Evolutionary conservation across 768 basidiomycete species (phyloP).

Genomic region (Lactarius sanguifluus): DNA sequence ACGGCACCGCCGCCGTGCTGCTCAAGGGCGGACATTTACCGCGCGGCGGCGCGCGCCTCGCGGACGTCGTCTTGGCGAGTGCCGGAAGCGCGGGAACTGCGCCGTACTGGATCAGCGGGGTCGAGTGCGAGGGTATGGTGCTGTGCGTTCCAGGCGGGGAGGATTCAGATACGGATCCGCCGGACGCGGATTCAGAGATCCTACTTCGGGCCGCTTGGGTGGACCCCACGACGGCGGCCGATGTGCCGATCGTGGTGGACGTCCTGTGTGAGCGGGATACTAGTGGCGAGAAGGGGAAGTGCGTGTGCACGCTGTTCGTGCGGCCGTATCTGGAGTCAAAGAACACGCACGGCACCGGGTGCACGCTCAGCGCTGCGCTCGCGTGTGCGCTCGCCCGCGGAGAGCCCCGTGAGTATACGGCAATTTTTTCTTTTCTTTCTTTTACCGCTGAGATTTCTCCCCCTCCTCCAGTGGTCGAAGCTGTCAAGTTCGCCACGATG

Average conservation of each 20-base stretch:
- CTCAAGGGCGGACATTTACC: slow-evolving; percentile 85
- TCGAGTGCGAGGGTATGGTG: not conserved
- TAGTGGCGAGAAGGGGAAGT: slow-evolving; percentile 20
- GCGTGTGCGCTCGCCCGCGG: slow-evolving; percentile 63
- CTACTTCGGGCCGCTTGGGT: slow-evolving; percentile 39
- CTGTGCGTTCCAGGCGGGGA: slow-evolving; percentile 18
- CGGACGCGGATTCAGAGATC: slow-evolving; percentile 67
- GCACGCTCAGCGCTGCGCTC: slow-evolving; percentile 84
- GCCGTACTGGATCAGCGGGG: not conserved
- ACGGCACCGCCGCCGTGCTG: slow-evolving; percentile 62
- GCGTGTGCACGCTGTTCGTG: slow-evolving; percentile 48
- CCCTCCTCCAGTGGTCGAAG: slow-evolving; percentile 42
- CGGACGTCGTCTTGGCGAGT: slow-evolving; percentile 42
- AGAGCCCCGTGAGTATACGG: slow-evolving; percentile 40
- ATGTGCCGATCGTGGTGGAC: slow-evolving; percentile 55
- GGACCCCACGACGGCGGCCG: slow-evolving; percentile 2
- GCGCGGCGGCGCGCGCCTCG: slow-evolving; percentile 34
- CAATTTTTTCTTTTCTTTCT: not conserved
- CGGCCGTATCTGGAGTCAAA: slow-evolving; percentile 61
- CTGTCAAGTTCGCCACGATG: slow-evolving; percentile 56
- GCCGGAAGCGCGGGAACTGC: not conserved
- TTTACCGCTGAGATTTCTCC: not conserved
- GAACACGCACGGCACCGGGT: slow-evolving; percentile 91
- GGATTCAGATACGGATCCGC: slow-evolving; percentile 54
- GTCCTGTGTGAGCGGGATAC: slow-evolving; percentile 48